Base-by-base conservation (phyloP, 768 basidiomycete genomes). In the Multifurca ochricompacta region DNA sequence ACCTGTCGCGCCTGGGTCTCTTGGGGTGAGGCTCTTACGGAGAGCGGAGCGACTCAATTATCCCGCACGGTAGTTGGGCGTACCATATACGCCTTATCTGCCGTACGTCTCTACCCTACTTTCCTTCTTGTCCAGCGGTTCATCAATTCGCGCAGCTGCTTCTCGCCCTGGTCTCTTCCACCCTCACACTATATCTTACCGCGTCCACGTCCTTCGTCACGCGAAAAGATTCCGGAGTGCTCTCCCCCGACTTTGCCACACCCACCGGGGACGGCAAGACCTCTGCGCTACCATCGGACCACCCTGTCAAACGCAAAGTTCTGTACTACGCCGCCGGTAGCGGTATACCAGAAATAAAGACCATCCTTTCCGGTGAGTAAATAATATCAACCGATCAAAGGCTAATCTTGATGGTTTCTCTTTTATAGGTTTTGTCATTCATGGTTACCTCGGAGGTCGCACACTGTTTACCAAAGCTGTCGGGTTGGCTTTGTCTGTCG, bases 291-390 rank as follows among this genome's bases (percentile, higher is more conserved):
- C 65, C 67, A 28, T 32, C 58, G 48, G 44, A 53, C 34, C 59
- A 35, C 37, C 52, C 54, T 30, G 57, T 42, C n/a, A 82, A 76
- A 59, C 80, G 91, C 51, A 81, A 82, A 63, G 77, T 85, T 43
- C 74, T 92, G 70, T 93, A 88, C 71, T 96, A 89, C 86, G 91
- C 96, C 9, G 91, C 92, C 18, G 96, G 96, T 18, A 90, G 87
- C 64, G 96, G 96, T 44, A 94, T 98, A 52, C 93, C 94, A 0
- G 95, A 99, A 69, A 86, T 99, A 67, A 99, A 99, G 68, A 90
- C 89, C 0, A 92, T 95, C 53, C 75, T 95, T 40, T 90, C 87
- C 46, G 91, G 89, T 83, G 61, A 39, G 70, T 53, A 34, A 30
- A 31, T 23, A 10, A 11, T 46, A 50, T 36, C 48, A 21, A 36